A percentile compares a stretch with the other conserved stretches of the same genome.
These are phyloP conservation scores for Dryas integrifolia DNA, from an alignment of 331 rosid genomes.

Conservation along the genomic window DNA sequence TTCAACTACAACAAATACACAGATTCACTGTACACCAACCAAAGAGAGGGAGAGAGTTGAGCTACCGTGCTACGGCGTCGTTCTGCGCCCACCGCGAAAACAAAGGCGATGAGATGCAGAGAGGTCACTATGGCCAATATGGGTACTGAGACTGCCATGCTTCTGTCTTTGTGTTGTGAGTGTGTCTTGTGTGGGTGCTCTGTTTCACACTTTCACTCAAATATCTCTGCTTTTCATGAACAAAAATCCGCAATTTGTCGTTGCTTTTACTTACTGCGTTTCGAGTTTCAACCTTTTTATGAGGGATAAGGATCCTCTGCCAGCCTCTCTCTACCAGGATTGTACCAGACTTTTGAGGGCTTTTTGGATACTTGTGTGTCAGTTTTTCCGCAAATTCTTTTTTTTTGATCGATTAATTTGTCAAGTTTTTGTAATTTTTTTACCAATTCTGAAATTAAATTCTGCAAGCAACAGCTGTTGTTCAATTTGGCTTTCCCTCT, in stretches of 20 bases:
- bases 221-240: slow-evolving; percentile 24
- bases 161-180: not conserved
- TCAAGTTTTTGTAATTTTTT: too few relatives aligned
- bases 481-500: too few relatives aligned
- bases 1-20: not conserved
- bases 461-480: too few relatives aligned
- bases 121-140: slow-evolving; percentile 53
- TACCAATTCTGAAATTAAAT: too few relatives aligned
- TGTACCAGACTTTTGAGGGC: too few relatives aligned
- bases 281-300: too few relatives aligned
- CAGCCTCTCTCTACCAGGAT: too few relatives aligned
- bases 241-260: not conserved
- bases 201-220: not conserved
- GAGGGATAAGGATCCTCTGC: too few relatives aligned
- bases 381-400: too few relatives aligned
- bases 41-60: not conserved
- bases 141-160: slow-evolving; percentile 61
- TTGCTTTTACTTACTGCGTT: not conserved
- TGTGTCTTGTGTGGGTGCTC: not conserved
- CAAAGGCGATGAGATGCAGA: slow-evolving; percentile 86
- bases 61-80: slow-evolving; percentile 78
- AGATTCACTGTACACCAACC: not conserved
- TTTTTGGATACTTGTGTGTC: too few relatives aligned
- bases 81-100: slow-evolving; percentile 87
- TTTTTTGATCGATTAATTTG: too few relatives aligned